phyloP scores from a whole-genome alignment of 2,329 filamentous ascomycete genomes.

The Sarocladiaceae sp. region DNA sequence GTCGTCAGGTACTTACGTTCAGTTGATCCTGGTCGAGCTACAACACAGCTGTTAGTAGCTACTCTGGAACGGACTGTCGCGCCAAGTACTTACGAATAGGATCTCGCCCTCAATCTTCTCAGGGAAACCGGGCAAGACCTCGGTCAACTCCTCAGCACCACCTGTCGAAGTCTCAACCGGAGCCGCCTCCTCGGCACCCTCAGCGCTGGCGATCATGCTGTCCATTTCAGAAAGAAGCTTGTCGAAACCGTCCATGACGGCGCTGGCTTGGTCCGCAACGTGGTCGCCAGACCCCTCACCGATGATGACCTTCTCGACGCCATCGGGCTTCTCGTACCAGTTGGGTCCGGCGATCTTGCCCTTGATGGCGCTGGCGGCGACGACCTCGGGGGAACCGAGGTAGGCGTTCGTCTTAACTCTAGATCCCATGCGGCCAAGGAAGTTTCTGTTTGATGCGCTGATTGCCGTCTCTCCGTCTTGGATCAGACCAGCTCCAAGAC shows the following conservation, averaged over 20 bases:
- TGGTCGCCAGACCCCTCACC: constrained; percentile 65
- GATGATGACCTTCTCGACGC: constrained; percentile 58
- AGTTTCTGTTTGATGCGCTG: constrained; percentile 75
- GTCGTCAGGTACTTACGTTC: constrained; percentile 43
- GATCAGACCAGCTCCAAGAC: constrained; percentile 56
- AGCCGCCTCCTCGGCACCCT: constrained; percentile 12
- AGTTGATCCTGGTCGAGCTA: constrained; percentile 69
- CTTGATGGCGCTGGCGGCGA: constrained; percentile 77
- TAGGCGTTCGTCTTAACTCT: constrained; percentile 62
- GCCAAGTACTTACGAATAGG: constrained; percentile 46
- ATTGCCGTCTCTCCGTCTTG: constrained; percentile 85
- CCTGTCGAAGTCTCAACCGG: not conserved
- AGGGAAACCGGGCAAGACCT: constrained; percentile 77
- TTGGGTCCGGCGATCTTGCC: constrained; percentile 72
- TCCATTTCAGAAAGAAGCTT: constrained; percentile 66
- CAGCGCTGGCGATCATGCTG: constrained; percentile 38
- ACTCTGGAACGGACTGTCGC: constrained; percentile 12
- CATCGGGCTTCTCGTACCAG: constrained; percentile 67
- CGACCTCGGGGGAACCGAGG: constrained; percentile 81
- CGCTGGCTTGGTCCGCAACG: constrained; percentile 58
- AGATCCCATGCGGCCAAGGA: constrained; percentile 80
- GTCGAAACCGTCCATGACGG: constrained; percentile 59
- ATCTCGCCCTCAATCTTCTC: constrained; percentile 80
- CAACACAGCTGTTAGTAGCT: not conserved
- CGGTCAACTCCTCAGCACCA: constrained; percentile 10